A percentile compares a stretch with the other conserved stretches of the same genome.
Conservation (phyloP, 495 filamentous ascomycete genomes). For the Xylaria scruposa region DNA sequence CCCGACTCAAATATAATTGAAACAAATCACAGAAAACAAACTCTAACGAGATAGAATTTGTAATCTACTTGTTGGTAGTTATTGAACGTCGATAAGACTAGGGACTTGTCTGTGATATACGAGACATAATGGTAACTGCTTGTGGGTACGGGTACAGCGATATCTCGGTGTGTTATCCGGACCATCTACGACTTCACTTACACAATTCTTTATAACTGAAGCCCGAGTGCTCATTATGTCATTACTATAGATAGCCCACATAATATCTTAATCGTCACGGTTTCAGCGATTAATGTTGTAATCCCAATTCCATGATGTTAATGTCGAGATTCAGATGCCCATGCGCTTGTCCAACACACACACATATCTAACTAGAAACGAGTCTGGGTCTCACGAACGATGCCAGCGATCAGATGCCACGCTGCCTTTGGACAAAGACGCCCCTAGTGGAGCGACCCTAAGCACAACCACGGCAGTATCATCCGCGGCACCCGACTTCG, state of each 20-base stretch:
- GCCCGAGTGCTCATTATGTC: background rate
- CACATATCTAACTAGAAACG: background rate
- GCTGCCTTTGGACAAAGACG: background rate
- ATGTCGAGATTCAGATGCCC: background rate
- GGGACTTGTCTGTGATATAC: background rate
- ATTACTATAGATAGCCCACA: background rate
- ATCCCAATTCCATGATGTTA: too few species aligned
- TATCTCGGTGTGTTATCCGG: background rate
- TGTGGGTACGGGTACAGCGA: background rate
- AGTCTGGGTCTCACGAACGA: slow-evolving; percentile 1
- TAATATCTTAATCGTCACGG: too few species aligned
- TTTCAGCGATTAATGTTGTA: too few species aligned
- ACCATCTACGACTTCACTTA: background rate
- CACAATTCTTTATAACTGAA: background rate
- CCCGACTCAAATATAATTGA: background rate
- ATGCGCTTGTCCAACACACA: background rate
- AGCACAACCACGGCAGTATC: background rate
- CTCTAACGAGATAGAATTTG: background rate
- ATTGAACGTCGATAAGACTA: background rate
- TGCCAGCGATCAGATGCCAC: background rate
- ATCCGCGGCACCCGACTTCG: slow-evolving; percentile 10
- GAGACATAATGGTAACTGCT: background rate
- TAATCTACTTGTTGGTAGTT: background rate
- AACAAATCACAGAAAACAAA: background rate
- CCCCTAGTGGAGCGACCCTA: background rate